phyloP scores from a whole-genome alignment of 352 stramenopile genomes.

The Pythium myriotylum region DNA sequence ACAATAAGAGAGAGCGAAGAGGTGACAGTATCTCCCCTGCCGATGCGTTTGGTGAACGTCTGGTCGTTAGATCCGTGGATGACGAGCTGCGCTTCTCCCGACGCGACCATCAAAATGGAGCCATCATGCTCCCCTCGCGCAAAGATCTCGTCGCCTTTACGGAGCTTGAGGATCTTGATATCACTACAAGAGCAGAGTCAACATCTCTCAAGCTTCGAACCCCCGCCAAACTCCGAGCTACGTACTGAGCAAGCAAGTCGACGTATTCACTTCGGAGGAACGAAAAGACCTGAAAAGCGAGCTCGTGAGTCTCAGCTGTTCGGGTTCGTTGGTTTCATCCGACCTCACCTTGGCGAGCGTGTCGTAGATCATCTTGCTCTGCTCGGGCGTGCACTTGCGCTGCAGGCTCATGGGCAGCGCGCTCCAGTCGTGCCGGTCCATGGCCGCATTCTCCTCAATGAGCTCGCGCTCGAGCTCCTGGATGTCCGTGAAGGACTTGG shows the following conservation, averaged over 20 bases:
- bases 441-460: constrained; percentile 58
- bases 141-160: constrained; percentile 63
- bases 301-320: neutral
- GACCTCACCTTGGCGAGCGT: constrained; percentile 60
- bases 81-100: constrained; percentile 53
- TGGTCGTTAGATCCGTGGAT: constrained; percentile 55
- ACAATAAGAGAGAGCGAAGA: constrained; percentile 73
- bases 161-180: constrained; percentile 53
- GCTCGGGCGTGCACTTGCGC: constrained; percentile 64
- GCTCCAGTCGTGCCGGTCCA: constrained; percentile 70
- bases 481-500: constrained; percentile 75
- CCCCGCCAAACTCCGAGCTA: neutral
- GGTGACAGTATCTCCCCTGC: constrained; percentile 65
- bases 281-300: constrained; percentile 54
- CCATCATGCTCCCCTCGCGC: constrained; percentile 59
- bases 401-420: constrained; percentile 60
- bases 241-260: constrained; percentile 48
- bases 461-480: constrained; percentile 60
- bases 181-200: constrained; percentile 37
- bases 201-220: neutral
- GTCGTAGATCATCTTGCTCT: constrained; percentile 82
- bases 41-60: constrained; percentile 54
- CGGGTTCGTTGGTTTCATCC: neutral
- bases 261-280: constrained; percentile 76
- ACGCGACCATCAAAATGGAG: constrained; percentile 74